Evolutionary conservation across 805 yeast species (phyloP).

Genomic region (Sugiyamaella boreocaroliniensis): DNA sequence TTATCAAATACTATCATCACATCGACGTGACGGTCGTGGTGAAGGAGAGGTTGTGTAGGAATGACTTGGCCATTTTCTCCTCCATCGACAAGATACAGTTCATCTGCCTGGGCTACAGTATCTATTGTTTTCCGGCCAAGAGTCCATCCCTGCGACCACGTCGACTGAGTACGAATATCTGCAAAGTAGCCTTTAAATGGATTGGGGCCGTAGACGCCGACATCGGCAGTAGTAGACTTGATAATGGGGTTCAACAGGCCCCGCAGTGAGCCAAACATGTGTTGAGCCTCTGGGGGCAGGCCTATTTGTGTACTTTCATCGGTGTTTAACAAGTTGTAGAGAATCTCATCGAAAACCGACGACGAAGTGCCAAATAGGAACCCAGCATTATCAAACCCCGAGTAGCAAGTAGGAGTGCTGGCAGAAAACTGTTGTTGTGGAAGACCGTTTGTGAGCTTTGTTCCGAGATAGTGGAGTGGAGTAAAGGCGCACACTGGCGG

Average conservation of each 20-base stretch:
- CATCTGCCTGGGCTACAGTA: slow-evolving; percentile 34
- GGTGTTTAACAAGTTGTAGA: slow-evolving; percentile 24
- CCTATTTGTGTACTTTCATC: background rate
- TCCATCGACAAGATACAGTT: slow-evolving; percentile 58
- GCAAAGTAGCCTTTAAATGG: slow-evolving; percentile 49
- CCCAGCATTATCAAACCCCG: slow-evolving; percentile 76
- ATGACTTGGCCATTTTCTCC: slow-evolving; percentile 65
- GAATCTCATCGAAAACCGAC: slow-evolving; percentile 56
- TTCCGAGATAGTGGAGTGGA: slow-evolving; percentile 62
- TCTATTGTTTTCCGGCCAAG: slow-evolving; percentile 24
- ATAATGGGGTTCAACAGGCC: background rate
- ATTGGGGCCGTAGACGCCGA: slow-evolving; percentile 67
- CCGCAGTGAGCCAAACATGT: background rate
- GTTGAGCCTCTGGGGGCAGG: background rate
- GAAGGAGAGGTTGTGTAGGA: slow-evolving; percentile 58
- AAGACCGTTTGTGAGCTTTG: slow-evolving; percentile 52
- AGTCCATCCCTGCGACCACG: slow-evolving; percentile 14
- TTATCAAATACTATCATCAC: slow-evolving; percentile 48
- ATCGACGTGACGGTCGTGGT: slow-evolving; percentile 54
- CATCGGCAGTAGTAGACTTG: slow-evolving; percentile 40
- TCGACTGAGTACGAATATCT: background rate
- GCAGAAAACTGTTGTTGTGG: slow-evolving; percentile 29
- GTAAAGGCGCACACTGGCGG: slow-evolving; percentile 59
- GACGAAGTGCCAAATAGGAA: slow-evolving; percentile 79
- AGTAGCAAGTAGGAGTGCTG: slow-evolving; percentile 40